Percentiles rank a stretch among this genome's conserved stretches.
Evolutionary conservation across 179 eudicot genomes (phyloP).

Genomic region (Spergularia azorica): DNA sequence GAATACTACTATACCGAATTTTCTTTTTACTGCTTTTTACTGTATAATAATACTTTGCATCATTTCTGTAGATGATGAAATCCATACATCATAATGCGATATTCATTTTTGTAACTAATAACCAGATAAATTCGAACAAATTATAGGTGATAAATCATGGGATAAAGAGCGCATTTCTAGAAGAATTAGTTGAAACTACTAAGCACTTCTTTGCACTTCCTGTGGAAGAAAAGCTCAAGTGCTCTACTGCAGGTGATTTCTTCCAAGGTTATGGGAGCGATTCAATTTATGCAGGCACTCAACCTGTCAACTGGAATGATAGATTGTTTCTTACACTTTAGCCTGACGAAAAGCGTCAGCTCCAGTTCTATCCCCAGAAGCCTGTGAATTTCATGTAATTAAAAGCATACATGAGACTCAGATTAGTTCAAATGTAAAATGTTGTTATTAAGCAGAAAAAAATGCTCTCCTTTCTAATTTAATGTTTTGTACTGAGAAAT

Average conservation of each 20-base stretch:
- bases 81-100: too few species aligned
- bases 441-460: background rate
- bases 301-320: constrained; percentile 34
- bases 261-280: constrained; percentile 32
- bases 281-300: background rate
- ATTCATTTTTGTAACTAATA: too few species aligned
- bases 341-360: constrained; percentile 24
- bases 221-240: background rate
- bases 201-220: constrained; percentile 30
- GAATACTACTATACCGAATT: too few species aligned
- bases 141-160: constrained; percentile 37
- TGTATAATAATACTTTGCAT: too few species aligned
- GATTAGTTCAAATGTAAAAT: too few species aligned
- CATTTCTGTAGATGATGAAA: too few species aligned
- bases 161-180: constrained; percentile 26
- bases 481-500: background rate
- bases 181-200: constrained; percentile 15
- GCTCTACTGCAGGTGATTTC: constrained; percentile 15
- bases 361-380: constrained; percentile 29
- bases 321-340: constrained; percentile 24
- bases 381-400: constrained; percentile 24
- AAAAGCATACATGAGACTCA: background rate
- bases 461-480: too few species aligned
- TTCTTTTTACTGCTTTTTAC: too few species aligned
- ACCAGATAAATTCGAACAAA: too few species aligned